Conservation (phyloP, 768 basidiomycete species). For the Lactarius sp. region DNA sequence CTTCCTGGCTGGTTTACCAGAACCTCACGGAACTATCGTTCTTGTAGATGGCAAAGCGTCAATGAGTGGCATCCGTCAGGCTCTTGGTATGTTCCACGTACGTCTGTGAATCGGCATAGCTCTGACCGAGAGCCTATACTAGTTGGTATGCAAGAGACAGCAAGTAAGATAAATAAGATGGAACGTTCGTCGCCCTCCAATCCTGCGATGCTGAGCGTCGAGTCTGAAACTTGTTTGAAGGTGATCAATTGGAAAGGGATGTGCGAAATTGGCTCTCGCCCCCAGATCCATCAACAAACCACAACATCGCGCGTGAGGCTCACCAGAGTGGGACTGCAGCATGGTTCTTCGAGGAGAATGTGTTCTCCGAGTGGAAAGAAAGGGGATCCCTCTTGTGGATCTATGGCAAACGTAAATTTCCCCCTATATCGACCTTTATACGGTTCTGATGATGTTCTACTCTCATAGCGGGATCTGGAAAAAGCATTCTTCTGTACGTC, state of each 20-base stretch:
- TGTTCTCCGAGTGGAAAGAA: background rate
- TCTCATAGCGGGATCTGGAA: slow-evolving; percentile 5
- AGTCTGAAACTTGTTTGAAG: background rate
- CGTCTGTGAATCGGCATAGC: background rate
- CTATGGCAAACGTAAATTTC: slow-evolving; percentile 4
- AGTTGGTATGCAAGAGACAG: background rate
- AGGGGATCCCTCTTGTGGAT: slow-evolving; percentile 6
- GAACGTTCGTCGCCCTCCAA: background rate
- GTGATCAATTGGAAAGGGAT: background rate
- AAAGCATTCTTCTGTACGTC: slow-evolving; percentile 10
- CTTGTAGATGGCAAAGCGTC: background rate
- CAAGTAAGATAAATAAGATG: background rate
- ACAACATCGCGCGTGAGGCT: background rate
- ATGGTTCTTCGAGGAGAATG: background rate
- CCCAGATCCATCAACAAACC: slow-evolving; percentile 6
- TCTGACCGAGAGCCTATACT: background rate
- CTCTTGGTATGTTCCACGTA: background rate
- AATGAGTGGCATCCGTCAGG: background rate
- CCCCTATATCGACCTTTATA: background rate
- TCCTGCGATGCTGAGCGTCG: background rate
- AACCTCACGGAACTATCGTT: background rate
- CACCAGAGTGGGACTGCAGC: background rate
- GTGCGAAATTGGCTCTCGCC: background rate
- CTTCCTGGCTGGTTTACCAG: background rate
- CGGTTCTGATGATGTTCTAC: background rate